Evolutionary conservation across 345 rosid species (phyloP), one percentile per base, ranked within the genome.

Genomic region (Kandelia obovata): DNA sequence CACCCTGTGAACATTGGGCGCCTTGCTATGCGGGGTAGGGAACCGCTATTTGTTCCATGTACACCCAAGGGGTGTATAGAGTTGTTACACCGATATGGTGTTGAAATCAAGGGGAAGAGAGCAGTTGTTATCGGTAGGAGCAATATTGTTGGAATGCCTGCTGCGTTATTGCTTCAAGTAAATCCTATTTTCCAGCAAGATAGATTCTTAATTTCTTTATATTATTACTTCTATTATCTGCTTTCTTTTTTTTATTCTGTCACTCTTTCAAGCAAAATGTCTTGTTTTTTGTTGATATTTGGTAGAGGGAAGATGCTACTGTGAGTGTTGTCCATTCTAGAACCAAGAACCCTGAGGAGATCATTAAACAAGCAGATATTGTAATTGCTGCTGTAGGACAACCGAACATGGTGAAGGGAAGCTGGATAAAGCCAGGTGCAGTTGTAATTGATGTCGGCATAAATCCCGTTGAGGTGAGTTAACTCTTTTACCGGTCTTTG

Each of bases 11-110:
- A 91, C 77, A 91, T 88, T 26, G 97, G 98, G 64, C 78, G 83
- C 19, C 94, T 93, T 63, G 94, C 97, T 1, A 91, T 91, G 96
- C 80, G 89, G 28, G 97, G 89, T 61, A 84, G 97, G 79, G 97
- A 91, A 60, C 94, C 97, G 3, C 68, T 85, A 61, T 93, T 93
- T 49, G 81, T 88, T 65, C 96, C 97, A 0, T 93, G 98, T 67
- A 90, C 98, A 0, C 98, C 98, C 5, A 91, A 91, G 83, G 98
- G 92, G 71, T 93, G 98, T 85, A 84, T 89, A 17, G 97, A 93
- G 79, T 74, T 91, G 69, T 73, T 93, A 80, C 91, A 77, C 70
- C 84, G 98, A 66, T 86, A 84, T 78, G 86, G 84, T 55, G 63
- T 93, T 64, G 80, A 72, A 27, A 86, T 93, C 73, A 89, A 91